Evolutionary conservation across 2,329 filamentous ascomycete genomes (phyloP), one percentile per base, ranked within the genome.

Genomic region (Fusarium sp.): DNA sequence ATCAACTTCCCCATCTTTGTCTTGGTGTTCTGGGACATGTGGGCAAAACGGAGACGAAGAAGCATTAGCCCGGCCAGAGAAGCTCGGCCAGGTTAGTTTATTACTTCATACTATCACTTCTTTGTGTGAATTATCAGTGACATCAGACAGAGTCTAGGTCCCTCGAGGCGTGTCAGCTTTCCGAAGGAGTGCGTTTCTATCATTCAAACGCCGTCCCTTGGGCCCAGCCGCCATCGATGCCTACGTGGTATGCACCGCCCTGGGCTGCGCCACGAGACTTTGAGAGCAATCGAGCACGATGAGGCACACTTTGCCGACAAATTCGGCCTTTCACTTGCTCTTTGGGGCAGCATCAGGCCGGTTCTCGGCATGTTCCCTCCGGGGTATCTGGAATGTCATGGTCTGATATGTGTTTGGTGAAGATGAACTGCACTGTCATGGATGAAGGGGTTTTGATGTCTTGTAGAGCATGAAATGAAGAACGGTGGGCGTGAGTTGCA

Each of bases 1-100:
- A 59, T 67, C 39, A 71, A 63, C 30, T 13, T 71, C 5, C 64
- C 70, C 6, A 59, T 25, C 8, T 63, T 60, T 14, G 20, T 63
- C n/a, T 11, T 72, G 8, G 43, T 64, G 5, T 50, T 72, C 4
- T 72, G 34, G 52, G 20, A 58, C 20, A 20, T 70, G 14, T 70
- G 57, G 48, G 56, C 5, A 23, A 43, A 34, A 1, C 18, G 5
- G 4, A 18, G 5, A 11, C 4, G n/a, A 35, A 13, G 11, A 60
- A 30, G 23, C 4, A 16, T 3, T 7, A 10, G 13, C 0, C 16
- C 43, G 9, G 13, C 18, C 2, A 39, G 20, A n/a, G 7, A 4
- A 14, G 16, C 41, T 18, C 23, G 7, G 1, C 16, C 18, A 6
- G 30, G 62, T 66, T 54, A 13, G 62, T 43, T 10, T 13, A 4